Base-by-base conservation (phyloP, 345 rosid species). In the Populus pruinosa region DNA sequence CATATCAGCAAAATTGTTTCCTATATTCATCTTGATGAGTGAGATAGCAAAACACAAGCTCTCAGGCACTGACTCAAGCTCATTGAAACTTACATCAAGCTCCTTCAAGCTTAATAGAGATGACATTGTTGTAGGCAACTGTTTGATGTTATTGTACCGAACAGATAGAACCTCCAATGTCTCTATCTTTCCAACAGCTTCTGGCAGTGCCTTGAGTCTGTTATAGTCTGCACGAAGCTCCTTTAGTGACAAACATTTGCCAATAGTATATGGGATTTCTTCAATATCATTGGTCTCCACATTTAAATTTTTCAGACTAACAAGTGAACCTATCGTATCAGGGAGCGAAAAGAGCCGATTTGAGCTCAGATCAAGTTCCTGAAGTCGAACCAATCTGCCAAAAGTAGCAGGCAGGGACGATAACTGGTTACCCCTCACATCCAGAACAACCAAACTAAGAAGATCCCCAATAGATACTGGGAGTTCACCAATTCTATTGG, bases 21-120 rank as follows among this genome's bases (percentile, higher is more conserved):
- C 96, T 69, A 96, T 71, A 76, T 93, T 96, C 76, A 96, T 84
- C 90, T 93, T 96, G 76, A 96, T 87, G 4, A 96, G 99, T 31
- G 87, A 85, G 61, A 89, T 93, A 17, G 91, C 98, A 73, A 92
- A 85, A 85, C 99, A 91, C 79, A 96, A 84, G 85, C 99, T 91
- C 89, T 96, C 99, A 5, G 99, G 97, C 83, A 96, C 90, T 0
- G 90, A 85, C 82, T 96, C 99, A 23, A 96, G 98, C 91, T 96
- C 99, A 70, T 96, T 96, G 87, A 96, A 96, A 84, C 99, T 96
- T 72, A 88, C 93, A 84, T 96, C 89, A 18, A 96, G 91, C 88
- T 96, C 98, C 84, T 81, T 93, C 72, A 96, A 86, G 77, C 87
- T 91, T 67, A 73, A 76, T 56, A 96, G 88, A 77, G 96, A 87